Evolutionary conservation across 2,329 filamentous ascomycete species (phyloP), one percentile per base, ranked within the genome.

Genomic region (Chaetomiaceae sp.): DNA sequence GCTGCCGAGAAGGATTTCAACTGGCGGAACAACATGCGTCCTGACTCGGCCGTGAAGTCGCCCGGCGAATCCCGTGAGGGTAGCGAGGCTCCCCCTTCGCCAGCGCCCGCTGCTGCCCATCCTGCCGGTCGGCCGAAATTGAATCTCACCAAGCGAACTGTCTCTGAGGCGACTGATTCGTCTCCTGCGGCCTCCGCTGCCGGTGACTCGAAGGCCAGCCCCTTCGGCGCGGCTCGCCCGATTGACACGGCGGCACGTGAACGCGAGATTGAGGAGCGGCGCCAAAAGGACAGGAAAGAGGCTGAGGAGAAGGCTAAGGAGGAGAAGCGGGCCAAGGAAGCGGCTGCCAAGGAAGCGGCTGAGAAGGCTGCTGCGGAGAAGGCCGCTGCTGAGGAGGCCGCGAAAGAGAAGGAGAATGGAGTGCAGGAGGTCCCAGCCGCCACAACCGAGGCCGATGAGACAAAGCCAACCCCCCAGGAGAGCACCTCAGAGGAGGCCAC

Each of bases 201-300:
- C 58, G 85, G 29, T 12, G 33, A 36, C 27, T 73, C 86, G 34
- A 97, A 96, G 73, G 78, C 89, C 20, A 97, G 85, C 66, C 89
- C 89, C 33, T 98, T 98, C 64, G 93, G 93, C 60, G 90, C 86
- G 51, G 93, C 93, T 47, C 83, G 86, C 52, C 93, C 93, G 45
- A 95, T 97, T 58, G 90, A 98, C 68, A 97, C 91, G 38, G 86
- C 88, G 37, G 79, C 89, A 12, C 83, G 87, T 56, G 91, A 97
- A 71, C 84, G 83, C 59, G 84, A 94, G 65, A 82, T 98, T 48
- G 91, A 94, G 60, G 88, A 95, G 70, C 95, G 88, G 76, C 79
- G 86, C 55, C 74, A 86, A 60, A 82, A 82, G 54, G 83, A 93
- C 66, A 95, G 94, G 79, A 86, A 84, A 62, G 89, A 95, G 58